A percentile compares a stretch with the other conserved stretches of the same genome.
These are phyloP conservation scores for Pythium brachiatum DNA, from an alignment of 352 stramenopile species.

Conservation along the genomic window DNA sequence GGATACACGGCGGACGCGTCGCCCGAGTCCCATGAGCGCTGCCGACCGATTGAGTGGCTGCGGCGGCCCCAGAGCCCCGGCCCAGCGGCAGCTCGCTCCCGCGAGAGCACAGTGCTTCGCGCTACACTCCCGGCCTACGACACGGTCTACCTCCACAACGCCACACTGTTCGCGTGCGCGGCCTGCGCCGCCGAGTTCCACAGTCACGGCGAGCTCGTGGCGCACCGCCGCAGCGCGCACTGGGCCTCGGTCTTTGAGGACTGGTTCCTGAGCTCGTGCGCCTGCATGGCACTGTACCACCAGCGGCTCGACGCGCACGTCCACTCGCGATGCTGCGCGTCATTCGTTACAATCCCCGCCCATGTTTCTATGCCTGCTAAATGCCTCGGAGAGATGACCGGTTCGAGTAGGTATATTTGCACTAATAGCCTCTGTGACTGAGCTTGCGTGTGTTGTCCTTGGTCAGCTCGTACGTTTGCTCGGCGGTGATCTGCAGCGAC, in stretches of 20 bases:
- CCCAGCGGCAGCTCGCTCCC: background rate
- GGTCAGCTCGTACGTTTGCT: constrained; percentile 10
- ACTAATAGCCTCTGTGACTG: constrained; percentile 4
- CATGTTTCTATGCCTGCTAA: too few relatives aligned
- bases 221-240: constrained; percentile 6
- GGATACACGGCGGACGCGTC: too few relatives aligned
- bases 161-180: background rate
- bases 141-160: background rate
- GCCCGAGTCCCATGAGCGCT: background rate
- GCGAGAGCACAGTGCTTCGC: background rate
- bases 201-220: constrained; percentile 2
- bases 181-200: background rate
- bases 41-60: background rate
- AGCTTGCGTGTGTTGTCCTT: constrained; percentile 11
- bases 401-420: too few relatives aligned
- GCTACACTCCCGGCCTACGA: background rate
- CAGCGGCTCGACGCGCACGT: background rate
- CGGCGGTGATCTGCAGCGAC: constrained; percentile 18
- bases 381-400: too few relatives aligned
- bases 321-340: background rate
- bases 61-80: constrained; percentile 1
- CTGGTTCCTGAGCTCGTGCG: constrained; percentile 8
- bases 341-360: too few relatives aligned
- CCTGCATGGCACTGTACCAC: background rate
- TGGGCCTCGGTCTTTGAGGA: constrained; percentile 1